Percentiles rank a stretch among this genome's conserved stretches.
phyloP scores from a whole-genome alignment of 2,329 filamentous ascomycete genomes.

The Phialemoniopsis sp. region DNA sequence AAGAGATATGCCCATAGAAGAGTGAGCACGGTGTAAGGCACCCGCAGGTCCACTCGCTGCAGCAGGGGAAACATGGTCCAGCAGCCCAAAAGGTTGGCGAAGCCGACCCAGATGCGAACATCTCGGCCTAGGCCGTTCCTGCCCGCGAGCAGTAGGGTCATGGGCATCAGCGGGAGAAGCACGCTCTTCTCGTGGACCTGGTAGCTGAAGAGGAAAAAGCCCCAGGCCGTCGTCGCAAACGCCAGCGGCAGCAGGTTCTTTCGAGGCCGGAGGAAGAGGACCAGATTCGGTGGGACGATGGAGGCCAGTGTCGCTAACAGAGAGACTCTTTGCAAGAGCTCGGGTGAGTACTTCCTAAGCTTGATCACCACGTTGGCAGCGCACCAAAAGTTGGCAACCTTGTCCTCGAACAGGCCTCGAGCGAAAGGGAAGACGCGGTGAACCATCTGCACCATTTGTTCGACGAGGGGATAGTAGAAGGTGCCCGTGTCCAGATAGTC shows the following conservation, averaged over 20 bases:
- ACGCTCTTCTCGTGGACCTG: slow-evolving; percentile 99
- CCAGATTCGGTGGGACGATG: slow-evolving; percentile 73
- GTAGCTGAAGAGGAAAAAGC: slow-evolving; percentile 95
- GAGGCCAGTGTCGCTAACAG: slow-evolving; percentile 70
- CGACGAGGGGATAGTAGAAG: slow-evolving; percentile 68
- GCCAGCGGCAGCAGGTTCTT: slow-evolving; percentile 75
- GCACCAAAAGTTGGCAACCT: slow-evolving; percentile 98
- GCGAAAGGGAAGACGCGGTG: slow-evolving; percentile 96
- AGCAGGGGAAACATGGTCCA: slow-evolving; percentile 96
- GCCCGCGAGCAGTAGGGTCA: slow-evolving; percentile 81
- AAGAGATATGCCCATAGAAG: slow-evolving; percentile 89
- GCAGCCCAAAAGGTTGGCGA: slow-evolving; percentile 81
- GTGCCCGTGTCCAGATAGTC: slow-evolving; percentile 59
- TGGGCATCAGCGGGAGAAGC: slow-evolving; percentile 84
- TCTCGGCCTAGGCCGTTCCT: slow-evolving; percentile 73
- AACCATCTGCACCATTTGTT: slow-evolving; percentile 78
- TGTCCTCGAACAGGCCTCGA: slow-evolving; percentile 95
- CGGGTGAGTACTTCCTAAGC: slow-evolving; percentile 67
- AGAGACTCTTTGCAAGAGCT: slow-evolving; percentile 71
- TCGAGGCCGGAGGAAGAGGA: slow-evolving; percentile 75
- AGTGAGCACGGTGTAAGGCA: slow-evolving; percentile 83
- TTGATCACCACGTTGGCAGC: slow-evolving; percentile 87
- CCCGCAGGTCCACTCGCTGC: slow-evolving; percentile 73
- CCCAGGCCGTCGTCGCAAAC: slow-evolving; percentile 84
- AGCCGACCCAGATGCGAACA: slow-evolving; percentile 87